Evolutionary conservation across 1,284 basidiomycete genomes (phyloP).

Genomic region (Malassezia psittaci): DNA sequence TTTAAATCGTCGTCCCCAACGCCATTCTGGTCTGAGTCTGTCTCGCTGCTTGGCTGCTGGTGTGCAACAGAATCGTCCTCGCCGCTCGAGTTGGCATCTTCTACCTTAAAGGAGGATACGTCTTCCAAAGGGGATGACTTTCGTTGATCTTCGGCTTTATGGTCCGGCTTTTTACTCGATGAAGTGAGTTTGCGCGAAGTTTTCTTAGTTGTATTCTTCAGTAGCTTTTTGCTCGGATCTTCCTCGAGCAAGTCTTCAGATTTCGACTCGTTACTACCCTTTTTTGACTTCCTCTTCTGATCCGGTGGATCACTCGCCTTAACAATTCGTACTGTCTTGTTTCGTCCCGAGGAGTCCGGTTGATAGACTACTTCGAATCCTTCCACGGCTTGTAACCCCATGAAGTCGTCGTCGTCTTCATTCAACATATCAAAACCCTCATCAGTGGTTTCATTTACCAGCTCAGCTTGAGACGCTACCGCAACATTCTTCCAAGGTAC

Average conservation of each 20-base stretch:
- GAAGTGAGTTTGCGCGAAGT: no score
- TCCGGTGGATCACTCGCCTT: background rate
- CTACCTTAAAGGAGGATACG: no score
- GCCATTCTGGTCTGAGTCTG: no score
- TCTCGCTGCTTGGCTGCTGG: no score
- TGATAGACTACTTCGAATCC: conserved; percentile 34
- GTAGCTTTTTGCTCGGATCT: no score
- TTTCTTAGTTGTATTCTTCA: no score
- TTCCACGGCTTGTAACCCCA: conserved; percentile 42
- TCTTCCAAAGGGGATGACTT: no score
- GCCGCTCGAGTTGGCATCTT: no score
- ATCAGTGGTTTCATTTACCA: conserved; percentile 15
- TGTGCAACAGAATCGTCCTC: no score
- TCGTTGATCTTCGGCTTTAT: no score
- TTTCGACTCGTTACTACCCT: background rate
- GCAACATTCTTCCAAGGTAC: conserved; percentile 12
- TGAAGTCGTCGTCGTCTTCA: conserved; percentile 32
- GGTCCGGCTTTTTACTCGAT: no score
- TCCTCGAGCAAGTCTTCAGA: no score
- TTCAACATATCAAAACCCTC: conserved; percentile 12
- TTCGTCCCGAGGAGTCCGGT: conserved; percentile 20
- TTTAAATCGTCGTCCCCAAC: conserved; percentile 24
- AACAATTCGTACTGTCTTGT: conserved; percentile 26
- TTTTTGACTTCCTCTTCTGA: background rate
- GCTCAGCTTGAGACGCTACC: background rate